Conservation (phyloP, 257 asterid genomes). For the Lithospermum erythrorhizon region DNA sequence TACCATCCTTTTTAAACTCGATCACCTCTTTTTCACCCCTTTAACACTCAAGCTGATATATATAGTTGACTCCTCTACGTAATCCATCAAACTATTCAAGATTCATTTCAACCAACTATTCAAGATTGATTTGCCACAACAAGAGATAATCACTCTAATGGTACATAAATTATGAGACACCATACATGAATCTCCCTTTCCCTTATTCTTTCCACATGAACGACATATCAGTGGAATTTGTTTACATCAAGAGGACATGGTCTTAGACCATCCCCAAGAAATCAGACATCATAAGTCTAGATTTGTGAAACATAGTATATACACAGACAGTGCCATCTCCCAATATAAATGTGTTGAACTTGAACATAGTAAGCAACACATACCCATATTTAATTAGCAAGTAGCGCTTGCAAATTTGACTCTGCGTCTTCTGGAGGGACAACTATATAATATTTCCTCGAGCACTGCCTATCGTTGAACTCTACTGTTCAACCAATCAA, state of each 20-base stretch:
- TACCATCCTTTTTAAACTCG: too few relatives aligned
- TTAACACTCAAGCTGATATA: too few relatives aligned
- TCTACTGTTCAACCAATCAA: constrained; percentile 62
- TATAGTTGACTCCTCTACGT: too few relatives aligned
- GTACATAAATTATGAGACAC: too few relatives aligned
- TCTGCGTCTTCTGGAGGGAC: background rate
- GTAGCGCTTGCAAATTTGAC: background rate
- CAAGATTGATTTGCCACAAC: too few relatives aligned
- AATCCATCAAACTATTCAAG: too few relatives aligned
- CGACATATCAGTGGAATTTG: background rate
- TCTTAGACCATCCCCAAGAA: background rate
- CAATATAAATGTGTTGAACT: background rate
- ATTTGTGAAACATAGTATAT: background rate
- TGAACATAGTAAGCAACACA: background rate
- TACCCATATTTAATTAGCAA: background rate
- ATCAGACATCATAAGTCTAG: background rate
- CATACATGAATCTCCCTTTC: too few relatives aligned
- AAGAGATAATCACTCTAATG: too few relatives aligned
- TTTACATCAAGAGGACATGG: background rate
- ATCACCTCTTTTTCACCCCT: too few relatives aligned
- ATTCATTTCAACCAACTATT: too few relatives aligned
- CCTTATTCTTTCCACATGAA: too few relatives aligned
- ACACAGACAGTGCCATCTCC: too few relatives aligned
- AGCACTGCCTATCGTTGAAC: constrained; percentile 15
- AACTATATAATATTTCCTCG: background rate